Conservation (phyloP, 345 rosid species). For the Euclidium syriacum region DNA sequence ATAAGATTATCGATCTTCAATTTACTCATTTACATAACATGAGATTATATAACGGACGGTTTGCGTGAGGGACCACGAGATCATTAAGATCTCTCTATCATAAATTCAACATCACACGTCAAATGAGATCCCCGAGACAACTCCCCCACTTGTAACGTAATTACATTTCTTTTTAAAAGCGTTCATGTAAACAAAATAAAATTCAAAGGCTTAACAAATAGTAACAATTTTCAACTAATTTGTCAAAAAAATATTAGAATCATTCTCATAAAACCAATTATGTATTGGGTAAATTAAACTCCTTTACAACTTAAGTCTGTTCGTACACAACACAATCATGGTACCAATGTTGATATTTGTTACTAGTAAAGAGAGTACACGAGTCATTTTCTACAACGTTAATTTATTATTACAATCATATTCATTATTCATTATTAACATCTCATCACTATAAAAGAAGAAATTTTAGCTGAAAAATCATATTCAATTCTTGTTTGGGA, state of each 20-base stretch:
- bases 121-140: slow-evolving; percentile 24
- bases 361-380: background rate
- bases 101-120: slow-evolving; percentile 25
- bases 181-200: background rate
- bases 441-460: no score
- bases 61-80: slow-evolving; percentile 25
- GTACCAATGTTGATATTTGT: background rate
- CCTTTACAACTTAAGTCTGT: background rate
- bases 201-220: background rate
- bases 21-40: background rate
- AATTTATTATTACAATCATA: background rate
- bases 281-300: background rate
- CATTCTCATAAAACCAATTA: background rate
- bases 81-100: slow-evolving; percentile 12
- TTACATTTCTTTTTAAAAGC: background rate
- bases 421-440: no score
- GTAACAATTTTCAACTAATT: background rate
- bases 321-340: slow-evolving; percentile 15
- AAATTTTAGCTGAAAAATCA: no score
- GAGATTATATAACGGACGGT: background rate
- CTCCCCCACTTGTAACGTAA: slow-evolving; percentile 7
- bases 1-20: background rate
- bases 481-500: no score
- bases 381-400: background rate
- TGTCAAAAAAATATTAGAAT: background rate